Percentiles rank a stretch among this genome's conserved stretches.
Evolutionary conservation across 768 basidiomycete genomes (phyloP).

Genomic region (Hygrophorus russula): DNA sequence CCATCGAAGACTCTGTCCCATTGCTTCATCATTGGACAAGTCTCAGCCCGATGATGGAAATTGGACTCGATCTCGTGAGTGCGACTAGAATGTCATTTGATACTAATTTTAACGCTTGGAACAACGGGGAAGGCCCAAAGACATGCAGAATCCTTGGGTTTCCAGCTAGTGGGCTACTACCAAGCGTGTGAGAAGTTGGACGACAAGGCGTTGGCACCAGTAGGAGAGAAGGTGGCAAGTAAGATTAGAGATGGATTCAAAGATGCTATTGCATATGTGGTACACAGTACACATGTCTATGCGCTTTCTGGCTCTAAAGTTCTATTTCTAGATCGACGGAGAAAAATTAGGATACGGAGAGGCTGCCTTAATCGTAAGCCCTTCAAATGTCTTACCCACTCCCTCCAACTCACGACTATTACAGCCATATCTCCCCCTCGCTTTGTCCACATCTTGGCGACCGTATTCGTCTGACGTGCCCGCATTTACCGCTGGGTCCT

Average conservation of each 20-base stretch:
- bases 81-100: not conserved
- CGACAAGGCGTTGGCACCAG: constrained; percentile 48
- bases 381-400: not conserved
- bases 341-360: constrained; percentile 39
- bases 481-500: constrained; percentile 35
- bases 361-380: constrained; percentile 48
- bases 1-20: constrained; percentile 58
- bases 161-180: constrained; percentile 63
- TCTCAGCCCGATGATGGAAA: constrained; percentile 79
- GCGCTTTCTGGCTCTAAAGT: constrained; percentile 1
- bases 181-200: constrained; percentile 59
- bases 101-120: not conserved
- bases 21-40: constrained; percentile 80
- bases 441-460: constrained; percentile 34
- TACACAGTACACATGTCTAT: constrained; percentile 21
- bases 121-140: constrained; percentile 34
- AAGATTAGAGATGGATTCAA: constrained; percentile 43
- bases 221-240: constrained; percentile 51
- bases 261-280: constrained; percentile 61
- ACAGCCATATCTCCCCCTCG: constrained; percentile 41
- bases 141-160: constrained; percentile 41
- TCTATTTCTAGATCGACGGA: constrained; percentile 42
- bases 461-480: constrained; percentile 24
- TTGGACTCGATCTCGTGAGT: constrained; percentile 66
- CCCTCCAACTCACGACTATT: not conserved